A percentile compares a stretch with the other conserved stretches of the same genome.
Evolutionary conservation across 495 filamentous ascomycete genomes (phyloP).

Genomic region (Hypoxylon fuscum): DNA sequence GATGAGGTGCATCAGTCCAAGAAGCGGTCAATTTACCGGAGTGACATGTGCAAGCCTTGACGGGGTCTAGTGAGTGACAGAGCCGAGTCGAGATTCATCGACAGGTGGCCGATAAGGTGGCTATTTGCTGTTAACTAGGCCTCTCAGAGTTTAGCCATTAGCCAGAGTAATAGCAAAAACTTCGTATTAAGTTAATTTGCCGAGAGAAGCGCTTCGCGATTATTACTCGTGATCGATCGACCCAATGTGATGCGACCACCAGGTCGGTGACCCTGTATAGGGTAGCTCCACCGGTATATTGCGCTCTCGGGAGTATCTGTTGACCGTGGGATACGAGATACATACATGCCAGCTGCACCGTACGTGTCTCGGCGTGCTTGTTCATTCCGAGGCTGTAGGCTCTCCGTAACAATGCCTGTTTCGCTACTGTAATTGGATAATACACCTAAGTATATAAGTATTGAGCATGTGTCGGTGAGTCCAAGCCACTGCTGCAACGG

Average conservation of each 20-base stretch:
- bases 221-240: slow-evolving; percentile 2
- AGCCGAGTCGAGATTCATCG: not conserved
- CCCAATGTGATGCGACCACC: slow-evolving; percentile 1
- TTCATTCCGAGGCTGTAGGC: no score
- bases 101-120: not conserved
- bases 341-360: not conserved
- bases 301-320: not conserved
- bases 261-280: not conserved
- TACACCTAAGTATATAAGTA: slow-evolving; percentile 2
- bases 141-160: not conserved
- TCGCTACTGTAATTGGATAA: not conserved
- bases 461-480: slow-evolving; percentile 7
- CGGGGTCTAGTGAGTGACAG: not conserved
- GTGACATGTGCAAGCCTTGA: not conserved
- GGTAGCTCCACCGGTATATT: not conserved
- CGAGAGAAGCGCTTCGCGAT: slow-evolving; percentile 17
- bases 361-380: slow-evolving; percentile 21
- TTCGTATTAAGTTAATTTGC: not conserved
- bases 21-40: slow-evolving; percentile 28
- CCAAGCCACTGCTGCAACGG: slow-evolving; percentile 12
- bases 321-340: slow-evolving; percentile 3
- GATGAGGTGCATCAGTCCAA: slow-evolving; percentile 7
- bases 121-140: not conserved
- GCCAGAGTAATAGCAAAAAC: slow-evolving; percentile 2
- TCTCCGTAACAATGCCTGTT: not conserved